phyloP scores from a whole-genome alignment of 1,284 basidiomycete species.

The Inonotus hispidus region DNA sequence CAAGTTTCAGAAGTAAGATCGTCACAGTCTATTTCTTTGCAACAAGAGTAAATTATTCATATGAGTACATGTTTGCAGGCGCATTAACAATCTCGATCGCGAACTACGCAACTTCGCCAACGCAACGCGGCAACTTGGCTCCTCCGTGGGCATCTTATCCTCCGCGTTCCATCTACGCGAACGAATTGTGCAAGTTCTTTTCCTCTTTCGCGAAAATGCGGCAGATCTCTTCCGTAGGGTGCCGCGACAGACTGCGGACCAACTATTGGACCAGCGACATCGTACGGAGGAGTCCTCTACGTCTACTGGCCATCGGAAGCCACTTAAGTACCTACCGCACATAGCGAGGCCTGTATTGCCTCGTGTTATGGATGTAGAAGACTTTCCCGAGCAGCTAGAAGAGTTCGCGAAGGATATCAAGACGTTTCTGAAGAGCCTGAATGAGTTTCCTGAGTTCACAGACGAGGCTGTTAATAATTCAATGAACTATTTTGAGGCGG shows the following conservation, averaged over 20 bases:
- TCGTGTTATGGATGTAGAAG: constrained; percentile 46
- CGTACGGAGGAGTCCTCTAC: constrained; percentile 31
- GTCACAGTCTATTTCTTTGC: too few relatives aligned
- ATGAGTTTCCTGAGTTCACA: constrained; percentile 70
- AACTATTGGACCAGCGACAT: constrained; percentile 32
- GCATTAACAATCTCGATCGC: constrained; percentile 57
- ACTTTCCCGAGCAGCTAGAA: constrained; percentile 58
- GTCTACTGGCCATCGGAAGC: constrained; percentile 23
- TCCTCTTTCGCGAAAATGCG: constrained; percentile 64
- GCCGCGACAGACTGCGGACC: constrained; percentile 39
- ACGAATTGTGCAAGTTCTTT: constrained; percentile 57
- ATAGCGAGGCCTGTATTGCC: constrained; percentile 46
- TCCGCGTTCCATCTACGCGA: constrained; percentile 65
- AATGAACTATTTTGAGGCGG: constrained; percentile 58
- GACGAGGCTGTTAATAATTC: constrained; percentile 67
- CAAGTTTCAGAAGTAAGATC: constrained; percentile 50
- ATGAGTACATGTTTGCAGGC: constrained; percentile 30
- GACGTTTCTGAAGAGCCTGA: constrained; percentile 59
- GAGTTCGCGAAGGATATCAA: constrained; percentile 53
- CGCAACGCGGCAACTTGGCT: constrained; percentile 65
- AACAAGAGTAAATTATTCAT: too few relatives aligned
- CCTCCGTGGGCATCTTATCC: constrained; percentile 66
- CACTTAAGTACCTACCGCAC: constrained; percentile 36
- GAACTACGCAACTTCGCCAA: constrained; percentile 71
- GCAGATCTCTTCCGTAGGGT: constrained; percentile 67